Base-by-base conservation (phyloP, 139 green algal genomes). In the Ulvella scutata region DNA sequence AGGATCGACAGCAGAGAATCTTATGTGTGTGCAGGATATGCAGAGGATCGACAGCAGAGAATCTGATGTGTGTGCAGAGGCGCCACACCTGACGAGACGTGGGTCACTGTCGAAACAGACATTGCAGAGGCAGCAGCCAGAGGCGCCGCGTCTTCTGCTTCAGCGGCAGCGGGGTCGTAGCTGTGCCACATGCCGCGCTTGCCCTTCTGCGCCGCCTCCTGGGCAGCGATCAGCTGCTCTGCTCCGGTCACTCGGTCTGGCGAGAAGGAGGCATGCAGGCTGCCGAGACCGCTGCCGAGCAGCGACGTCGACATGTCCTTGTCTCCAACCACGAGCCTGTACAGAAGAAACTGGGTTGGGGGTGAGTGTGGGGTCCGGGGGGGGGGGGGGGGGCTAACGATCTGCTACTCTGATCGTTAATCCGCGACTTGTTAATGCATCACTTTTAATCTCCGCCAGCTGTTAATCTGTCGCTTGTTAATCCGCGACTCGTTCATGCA, bases 281-380 rank as follows among this genome's bases (percentile, higher is more conserved):
- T 89, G 34, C 82, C 90, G 35, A 98, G 84, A 26, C 94, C 93
- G 38, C 79, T 77, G 37, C 85, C 75, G 29, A 97, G 78, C 75
- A 98, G 87, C 38, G 84, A 77, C 6, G 2, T 67, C 2, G 51
- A 67, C 10, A 87, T 76, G 35, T 86, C 88, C 26, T 95, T 77
- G 80, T 92, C 78, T 0, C 51, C 51, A 26, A 67, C 51, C n/a
- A n/a, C n/a, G 51, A 67, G 31, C 9, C 51, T n/a, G n/a, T n/a
- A n/a, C n/a, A n/a, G n/a, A n/a, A n/a, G n/a, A n/a, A 13, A 89
- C 61, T 35, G 80, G 80, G 43, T 75, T 79, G 72, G 43, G 72
- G 34, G 3, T n/a, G 43, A 59, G 39, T 29, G 20, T 44, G 44
- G 43, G 37, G 26, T 26, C 35, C 13, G 43, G 60, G 33, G 73